Evolutionary conservation across 441 rosid species (phyloP), one percentile per base, ranked within the genome.

Genomic region (Brassica balearica): DNA sequence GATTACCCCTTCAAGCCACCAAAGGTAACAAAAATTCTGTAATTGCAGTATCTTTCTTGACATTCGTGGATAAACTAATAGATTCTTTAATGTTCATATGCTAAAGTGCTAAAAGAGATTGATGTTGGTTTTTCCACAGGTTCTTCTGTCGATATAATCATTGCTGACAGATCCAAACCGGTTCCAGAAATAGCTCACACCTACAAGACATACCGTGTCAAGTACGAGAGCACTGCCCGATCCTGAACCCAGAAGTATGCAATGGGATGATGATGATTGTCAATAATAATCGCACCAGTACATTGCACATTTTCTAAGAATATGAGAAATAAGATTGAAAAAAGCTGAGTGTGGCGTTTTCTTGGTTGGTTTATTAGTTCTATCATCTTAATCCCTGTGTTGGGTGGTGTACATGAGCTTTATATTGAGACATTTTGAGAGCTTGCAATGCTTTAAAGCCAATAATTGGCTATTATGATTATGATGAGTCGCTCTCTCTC

Each of bases 1-100:
- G 98, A 94, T 82, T 94, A 94, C 71, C 97, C 98, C 46, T 91
- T 91, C 89, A 95, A 92, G 85, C 97, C 98, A 17, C 97, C 97
- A 0, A 92, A 92, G 94, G 98, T 89, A 84, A 76, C 61, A 1
- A 4, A 2, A 6, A 6, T 38, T 7, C 41, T 38, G 12, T 69
- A 92, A 88, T 51, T 94, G 94, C 17, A 92, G 93, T 85, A 92
- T 94, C 82, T 92, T 96, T 72, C 92, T 92, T n/a, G 97, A 92
- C 80, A 94, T 94, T 77, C 90, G 62, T 19, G 1, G 6, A 8
- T 3, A 58, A 19, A 10, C 11, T 7, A n/a, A n/a, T n/a, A n/a
- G n/a, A n/a, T n/a, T n/a, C n/a, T n/a, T n/a, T n/a, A n/a, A n/a
- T n/a, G n/a, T n/a, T n/a, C n/a, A n/a, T n/a, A n/a, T n/a, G n/a